Evolutionary conservation across 208 protist genomes (phyloP), one percentile per base, ranked within the genome.

Genomic region (Leishmania lainsoni): DNA sequence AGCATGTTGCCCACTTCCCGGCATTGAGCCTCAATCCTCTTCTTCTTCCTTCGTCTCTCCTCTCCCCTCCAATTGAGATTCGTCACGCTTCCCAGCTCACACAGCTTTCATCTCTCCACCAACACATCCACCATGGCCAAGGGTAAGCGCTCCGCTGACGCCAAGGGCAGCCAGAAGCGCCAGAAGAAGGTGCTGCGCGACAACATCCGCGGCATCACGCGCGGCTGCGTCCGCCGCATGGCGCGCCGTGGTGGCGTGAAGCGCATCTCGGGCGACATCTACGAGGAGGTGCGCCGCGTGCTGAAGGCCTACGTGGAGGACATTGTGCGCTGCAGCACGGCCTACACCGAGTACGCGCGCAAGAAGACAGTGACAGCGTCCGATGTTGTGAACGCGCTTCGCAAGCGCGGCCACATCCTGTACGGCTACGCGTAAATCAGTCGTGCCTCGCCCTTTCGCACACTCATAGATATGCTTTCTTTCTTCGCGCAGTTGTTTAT

Each of bases 181-280:
- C 91, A 94, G 85, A 95, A 95, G 86, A 95, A 96, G 88, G 89
- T 94, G 75, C 85, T 96, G 58, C 91, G 94, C 86, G 94, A 97
- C 84, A 94, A 93, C 87, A 94, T 97, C 72, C 89, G 86, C 81
- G 92, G 91, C 86, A 95, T 96, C 86, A 96, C 91, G 49, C 91
- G 91, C 76, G 93, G 92, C 79, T 92, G 93, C 63, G 95, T 98
- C 79, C 91, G 94, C 88, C 92, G 96, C 88, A 87, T 98, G 66
- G 96, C 96, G 70, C 92, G 96, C 87, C 89, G 96, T 87, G 96
- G 96, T 81, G 96, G 96, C 84, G 94, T 98, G 81, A 97, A 97
- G 87, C 92, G 96, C 84, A 98, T 98, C 89, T 91, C 86, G 56
- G 84, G 83, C 70, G 87, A 90, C 76, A 84, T 91, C 74, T 91